A percentile compares a stretch with the other conserved stretches of the same genome.
These are phyloP conservation scores for Talaromyces verruculosus DNA, from an alignment of 2,329 filamentous ascomycete genomes.

Conservation along the genomic window DNA sequence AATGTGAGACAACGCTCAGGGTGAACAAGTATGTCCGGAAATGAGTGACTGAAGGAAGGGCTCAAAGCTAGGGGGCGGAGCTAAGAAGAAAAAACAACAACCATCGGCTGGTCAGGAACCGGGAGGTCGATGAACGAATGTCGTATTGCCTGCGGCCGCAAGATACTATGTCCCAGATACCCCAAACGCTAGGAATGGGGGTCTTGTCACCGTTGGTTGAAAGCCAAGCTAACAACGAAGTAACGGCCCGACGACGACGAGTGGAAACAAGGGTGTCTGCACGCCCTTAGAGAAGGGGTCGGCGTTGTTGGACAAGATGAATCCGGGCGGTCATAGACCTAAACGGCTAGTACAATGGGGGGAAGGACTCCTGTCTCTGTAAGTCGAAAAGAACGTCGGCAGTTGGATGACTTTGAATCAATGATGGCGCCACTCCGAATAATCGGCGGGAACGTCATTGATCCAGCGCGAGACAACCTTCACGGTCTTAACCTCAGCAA, in stretches of 20 bases:
- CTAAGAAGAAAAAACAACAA: not conserved
- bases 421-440: not conserved
- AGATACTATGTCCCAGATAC: slow-evolving; percentile 7
- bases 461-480: slow-evolving; percentile 13
- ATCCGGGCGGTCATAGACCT: slow-evolving; percentile 4
- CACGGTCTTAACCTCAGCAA: slow-evolving; percentile 2
- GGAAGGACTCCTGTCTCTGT: not conserved
- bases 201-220: slow-evolving; percentile 13
- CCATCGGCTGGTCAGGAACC: slow-evolving; percentile 14
- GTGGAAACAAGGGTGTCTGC: slow-evolving; percentile 7
- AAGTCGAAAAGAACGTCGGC: slow-evolving; percentile 8
- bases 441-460: not conserved
- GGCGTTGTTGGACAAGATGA: slow-evolving; percentile 11
- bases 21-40: not conserved
- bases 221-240: slow-evolving; percentile 9
- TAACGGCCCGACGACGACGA: slow-evolving; percentile 14
- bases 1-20: not conserved
- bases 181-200: slow-evolving; percentile 6
- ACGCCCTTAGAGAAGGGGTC: slow-evolving; percentile 16
- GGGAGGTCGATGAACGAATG: slow-evolving; percentile 7
- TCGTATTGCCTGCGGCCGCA: slow-evolving; percentile 4
- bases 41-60: not conserved
- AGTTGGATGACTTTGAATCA: slow-evolving; percentile 10
- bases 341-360: slow-evolving; percentile 6
- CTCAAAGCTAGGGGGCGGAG: not conserved